Evolutionary conservation across 1,284 basidiomycete species (phyloP).

Genomic region (Trametes polyzona): DNA sequence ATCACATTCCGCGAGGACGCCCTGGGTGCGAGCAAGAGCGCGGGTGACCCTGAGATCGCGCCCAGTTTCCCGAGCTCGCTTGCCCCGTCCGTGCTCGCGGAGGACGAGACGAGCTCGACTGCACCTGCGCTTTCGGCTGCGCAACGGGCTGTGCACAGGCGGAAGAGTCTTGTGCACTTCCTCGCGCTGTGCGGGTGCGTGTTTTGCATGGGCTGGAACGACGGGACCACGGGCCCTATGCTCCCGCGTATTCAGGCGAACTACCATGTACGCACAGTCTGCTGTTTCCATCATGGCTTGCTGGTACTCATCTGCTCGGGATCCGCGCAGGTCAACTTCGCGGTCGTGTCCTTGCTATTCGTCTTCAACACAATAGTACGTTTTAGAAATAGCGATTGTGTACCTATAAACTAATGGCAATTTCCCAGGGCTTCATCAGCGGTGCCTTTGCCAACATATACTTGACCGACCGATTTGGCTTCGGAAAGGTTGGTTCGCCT

Average conservation of each 20-base stretch:
- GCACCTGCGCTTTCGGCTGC: conserved; percentile 17
- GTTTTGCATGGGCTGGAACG: conserved; percentile 60
- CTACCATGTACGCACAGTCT: conserved; percentile 48
- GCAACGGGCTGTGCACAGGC: conserved; percentile 14
- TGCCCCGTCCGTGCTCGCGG: conserved; percentile 13
- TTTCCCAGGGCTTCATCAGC: conserved; percentile 57
- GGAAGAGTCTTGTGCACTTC: conserved; percentile 35
- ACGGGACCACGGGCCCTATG: conserved; percentile 58
- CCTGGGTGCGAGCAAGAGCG: neutral
- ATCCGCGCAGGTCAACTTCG: conserved; percentile 36
- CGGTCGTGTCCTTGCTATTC: conserved; percentile 10
- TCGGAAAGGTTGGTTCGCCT: conserved; percentile 52
- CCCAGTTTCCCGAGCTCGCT: conserved; percentile 21
- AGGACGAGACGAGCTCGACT: conserved; percentile 19
- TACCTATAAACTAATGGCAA: too few species aligned
- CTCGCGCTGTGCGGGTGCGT: conserved; percentile 38
- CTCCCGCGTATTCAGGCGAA: conserved; percentile 57
- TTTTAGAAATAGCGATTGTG: too few species aligned
- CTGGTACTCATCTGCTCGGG: neutral
- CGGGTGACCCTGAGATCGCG: conserved; percentile 19
- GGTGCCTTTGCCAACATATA: conserved; percentile 58
- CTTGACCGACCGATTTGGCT: conserved; percentile 57
- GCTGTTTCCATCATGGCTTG: neutral
- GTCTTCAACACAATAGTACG: conserved; percentile 45
- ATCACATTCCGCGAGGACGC: conserved; percentile 9